Evolutionary conservation across 768 basidiomycete genomes (phyloP).

Genomic region (Saitozyma podzolica): DNA sequence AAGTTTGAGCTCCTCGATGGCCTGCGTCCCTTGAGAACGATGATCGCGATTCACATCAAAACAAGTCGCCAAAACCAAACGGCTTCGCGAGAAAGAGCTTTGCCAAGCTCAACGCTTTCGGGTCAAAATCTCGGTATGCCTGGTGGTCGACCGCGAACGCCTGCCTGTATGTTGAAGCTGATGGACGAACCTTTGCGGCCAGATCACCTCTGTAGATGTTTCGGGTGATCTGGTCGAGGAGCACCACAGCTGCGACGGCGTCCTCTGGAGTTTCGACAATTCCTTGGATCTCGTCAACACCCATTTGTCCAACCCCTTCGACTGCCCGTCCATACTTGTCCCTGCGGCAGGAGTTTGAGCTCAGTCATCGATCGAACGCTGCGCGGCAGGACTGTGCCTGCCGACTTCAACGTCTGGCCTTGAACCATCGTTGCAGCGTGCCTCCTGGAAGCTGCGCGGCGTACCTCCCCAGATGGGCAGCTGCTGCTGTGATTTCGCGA

Average conservation of each 20-base stretch:
- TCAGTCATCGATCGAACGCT: too few relatives aligned
- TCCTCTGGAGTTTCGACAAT: constrained; percentile 6
- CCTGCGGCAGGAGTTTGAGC: too few relatives aligned
- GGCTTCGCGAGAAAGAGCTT: constrained; percentile 7
- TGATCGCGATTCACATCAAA: constrained; percentile 12
- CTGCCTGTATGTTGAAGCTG: neutral
- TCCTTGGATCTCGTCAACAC: constrained; percentile 3
- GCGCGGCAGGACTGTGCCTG: too few relatives aligned
- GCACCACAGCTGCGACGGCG: constrained; percentile 8
- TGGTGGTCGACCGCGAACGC: neutral
- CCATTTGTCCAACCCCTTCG: constrained; percentile 11
- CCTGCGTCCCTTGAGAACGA: too few relatives aligned
- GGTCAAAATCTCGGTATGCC: constrained; percentile 16
- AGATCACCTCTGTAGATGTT: constrained; percentile 15
- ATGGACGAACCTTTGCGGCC: constrained; percentile 10
- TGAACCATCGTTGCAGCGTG: too few relatives aligned
- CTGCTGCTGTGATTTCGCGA: too few relatives aligned
- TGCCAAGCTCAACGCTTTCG: constrained; percentile 12
- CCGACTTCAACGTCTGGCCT: too few relatives aligned
- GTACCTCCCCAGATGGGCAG: too few relatives aligned
- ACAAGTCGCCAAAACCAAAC: neutral
- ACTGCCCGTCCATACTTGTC: constrained; percentile 14
- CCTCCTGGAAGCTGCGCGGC: too few relatives aligned
- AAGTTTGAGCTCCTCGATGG: too few relatives aligned
- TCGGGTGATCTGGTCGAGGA: constrained; percentile 19